phyloP scores from a whole-genome alignment of 768 basidiomycete species.

The Pleurotus sapidus region DNA sequence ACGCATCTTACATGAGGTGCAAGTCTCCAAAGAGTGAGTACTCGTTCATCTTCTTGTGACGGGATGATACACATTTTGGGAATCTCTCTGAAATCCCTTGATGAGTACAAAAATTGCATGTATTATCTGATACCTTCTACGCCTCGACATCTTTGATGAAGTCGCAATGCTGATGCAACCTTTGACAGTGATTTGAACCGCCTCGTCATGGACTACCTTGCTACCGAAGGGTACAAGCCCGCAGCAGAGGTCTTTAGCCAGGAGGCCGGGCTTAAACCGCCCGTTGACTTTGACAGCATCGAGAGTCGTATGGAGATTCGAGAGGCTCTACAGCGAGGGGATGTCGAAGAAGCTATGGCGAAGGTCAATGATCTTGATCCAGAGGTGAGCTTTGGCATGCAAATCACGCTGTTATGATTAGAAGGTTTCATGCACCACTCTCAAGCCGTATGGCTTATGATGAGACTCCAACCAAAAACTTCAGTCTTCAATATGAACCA shows the following conservation, averaged over 20 bases:
- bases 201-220: constrained; percentile 95
- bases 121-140: constrained; percentile 72
- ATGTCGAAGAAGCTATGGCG: constrained; percentile 94
- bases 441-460: constrained; percentile 79
- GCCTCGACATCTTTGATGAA: constrained; percentile 15
- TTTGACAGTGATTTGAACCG: constrained; percentile 83
- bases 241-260: constrained; percentile 94
- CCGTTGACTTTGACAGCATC: constrained; percentile 89
- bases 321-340: constrained; percentile 89
- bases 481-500: constrained; percentile 95
- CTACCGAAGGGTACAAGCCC: constrained; percentile 95
- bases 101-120: constrained; percentile 76
- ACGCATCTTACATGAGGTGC: constrained; percentile 74
- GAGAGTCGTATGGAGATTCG: constrained; percentile 94
- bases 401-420: constrained; percentile 64
- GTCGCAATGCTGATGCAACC: constrained; percentile 16
- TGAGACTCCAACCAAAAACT: constrained; percentile 77
- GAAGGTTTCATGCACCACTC: constrained; percentile 98
- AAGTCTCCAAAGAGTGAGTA: constrained; percentile 88
- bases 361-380: constrained; percentile 94
- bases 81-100: constrained; percentile 96
- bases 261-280: constrained; percentile 74
- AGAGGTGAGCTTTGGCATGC: constrained; percentile 64
- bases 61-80: constrained; percentile 85
- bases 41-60: constrained; percentile 14